Percentiles rank a stretch among this genome's conserved stretches.
These are phyloP conservation scores for Fusarium albosuccineum DNA, from an alignment of 2,329 filamentous ascomycete genomes.

Conservation along the genomic window DNA sequence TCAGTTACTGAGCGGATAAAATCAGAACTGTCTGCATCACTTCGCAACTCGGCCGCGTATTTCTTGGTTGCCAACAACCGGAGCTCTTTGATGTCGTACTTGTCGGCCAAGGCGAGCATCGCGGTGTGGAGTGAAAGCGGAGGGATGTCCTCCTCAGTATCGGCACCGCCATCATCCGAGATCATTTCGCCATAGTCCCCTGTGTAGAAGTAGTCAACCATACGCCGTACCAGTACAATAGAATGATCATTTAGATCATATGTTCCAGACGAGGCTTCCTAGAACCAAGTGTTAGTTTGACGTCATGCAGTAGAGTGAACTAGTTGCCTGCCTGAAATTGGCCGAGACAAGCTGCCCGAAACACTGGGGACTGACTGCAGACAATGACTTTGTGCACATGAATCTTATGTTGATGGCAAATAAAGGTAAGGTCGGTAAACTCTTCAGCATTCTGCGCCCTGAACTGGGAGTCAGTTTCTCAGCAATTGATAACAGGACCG, in stretches of 20 bases:
- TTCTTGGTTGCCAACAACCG: constrained; percentile 7
- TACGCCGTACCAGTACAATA: constrained; percentile 7
- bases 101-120: constrained; percentile 29
- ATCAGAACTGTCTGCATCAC: neutral
- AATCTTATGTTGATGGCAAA: neutral
- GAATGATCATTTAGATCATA: constrained; percentile 18
- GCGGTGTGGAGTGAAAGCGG: constrained; percentile 2
- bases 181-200: constrained; percentile 2
- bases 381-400: constrained; percentile 2
- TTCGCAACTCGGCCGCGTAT: constrained; percentile 2
- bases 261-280: constrained; percentile 23
- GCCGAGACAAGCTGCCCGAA: constrained; percentile 5
- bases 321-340: constrained; percentile 9
- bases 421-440: constrained; percentile 16
- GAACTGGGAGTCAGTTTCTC: neutral
- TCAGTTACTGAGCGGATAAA: constrained; percentile 21
- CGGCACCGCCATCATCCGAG: neutral
- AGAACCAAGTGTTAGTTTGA: neutral
- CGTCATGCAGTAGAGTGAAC: too few species aligned
- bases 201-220: constrained; percentile 37
- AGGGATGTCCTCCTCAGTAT: neutral
- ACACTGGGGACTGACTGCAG: neutral
- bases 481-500: neutral
- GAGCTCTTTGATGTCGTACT: constrained; percentile 28
- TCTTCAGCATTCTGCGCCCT: neutral